These are phyloP conservation scores for Leptographium radiaticola DNA, from an alignment of 2,329 filamentous ascomycete species.

Conservation along the genomic window DNA sequence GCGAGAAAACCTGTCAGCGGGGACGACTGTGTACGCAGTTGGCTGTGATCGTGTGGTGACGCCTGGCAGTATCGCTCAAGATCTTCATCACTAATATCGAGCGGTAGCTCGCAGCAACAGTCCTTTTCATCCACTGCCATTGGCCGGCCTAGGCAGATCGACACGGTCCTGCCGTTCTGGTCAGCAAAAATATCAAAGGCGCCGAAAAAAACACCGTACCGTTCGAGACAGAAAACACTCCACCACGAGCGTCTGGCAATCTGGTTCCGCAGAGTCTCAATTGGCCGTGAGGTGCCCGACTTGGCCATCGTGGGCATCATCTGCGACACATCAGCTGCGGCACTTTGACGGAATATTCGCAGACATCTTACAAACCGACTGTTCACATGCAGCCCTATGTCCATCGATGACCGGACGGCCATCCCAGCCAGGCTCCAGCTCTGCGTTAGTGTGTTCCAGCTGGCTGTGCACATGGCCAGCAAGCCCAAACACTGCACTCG, in stretches of 20 bases:
- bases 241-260: conserved; percentile 18
- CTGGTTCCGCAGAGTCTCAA: conserved; percentile 9
- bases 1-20: conserved; percentile 15
- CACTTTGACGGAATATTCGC: too few relatives aligned
- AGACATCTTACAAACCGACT: conserved; percentile 8
- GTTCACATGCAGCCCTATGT: conserved; percentile 17
- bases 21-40: neutral
- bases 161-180: conserved; percentile 11
- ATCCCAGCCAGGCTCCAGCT: conserved; percentile 17
- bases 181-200: neutral
- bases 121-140: conserved; percentile 16
- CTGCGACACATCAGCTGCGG: neutral
- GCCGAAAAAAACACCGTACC: conserved; percentile 6
- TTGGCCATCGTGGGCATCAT: neutral
- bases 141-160: conserved; percentile 18
- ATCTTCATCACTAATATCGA: conserved; percentile 15
- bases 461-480: conserved; percentile 17
- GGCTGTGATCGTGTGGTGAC: neutral
- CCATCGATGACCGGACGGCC: conserved; percentile 16
- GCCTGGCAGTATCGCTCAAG: conserved; percentile 10
- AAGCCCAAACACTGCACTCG: conserved; percentile 17
- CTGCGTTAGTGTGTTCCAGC: conserved; percentile 18
- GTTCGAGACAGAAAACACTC: conserved; percentile 17
- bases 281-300: neutral
- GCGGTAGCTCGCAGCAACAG: conserved; percentile 17